phyloP scores from a whole-genome alignment of 192 early-diverging fungal genomes.

The Coemansia sp. region DNA sequence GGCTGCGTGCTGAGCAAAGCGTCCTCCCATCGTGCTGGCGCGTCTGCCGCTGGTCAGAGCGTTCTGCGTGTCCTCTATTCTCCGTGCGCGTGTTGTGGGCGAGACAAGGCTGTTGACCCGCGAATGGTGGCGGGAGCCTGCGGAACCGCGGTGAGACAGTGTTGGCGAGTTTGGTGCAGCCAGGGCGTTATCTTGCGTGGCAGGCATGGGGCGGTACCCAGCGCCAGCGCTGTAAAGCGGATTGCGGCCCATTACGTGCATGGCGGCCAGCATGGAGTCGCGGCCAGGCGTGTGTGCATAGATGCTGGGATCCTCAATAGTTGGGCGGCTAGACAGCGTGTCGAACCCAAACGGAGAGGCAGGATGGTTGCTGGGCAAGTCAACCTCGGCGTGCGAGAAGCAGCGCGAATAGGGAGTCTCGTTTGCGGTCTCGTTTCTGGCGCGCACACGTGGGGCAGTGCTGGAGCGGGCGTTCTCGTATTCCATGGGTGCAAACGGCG shows the following conservation, averaged over 20 bases:
- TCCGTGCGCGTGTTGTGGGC: constrained; percentile 36
- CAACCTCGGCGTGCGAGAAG: constrained; percentile 43
- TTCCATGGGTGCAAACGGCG: constrained; percentile 1
- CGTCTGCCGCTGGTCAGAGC: constrained; percentile 33
- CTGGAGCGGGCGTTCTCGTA: neutral
- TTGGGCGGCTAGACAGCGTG: constrained; percentile 32
- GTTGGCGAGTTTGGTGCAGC: constrained; percentile 32
- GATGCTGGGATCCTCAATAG: constrained; percentile 38
- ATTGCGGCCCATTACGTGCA: constrained; percentile 24
- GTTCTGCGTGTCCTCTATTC: constrained; percentile 41
- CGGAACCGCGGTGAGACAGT: constrained; percentile 6
- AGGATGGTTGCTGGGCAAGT: constrained; percentile 28
- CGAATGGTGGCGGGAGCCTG: constrained; percentile 15
- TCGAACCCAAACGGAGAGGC: constrained; percentile 32
- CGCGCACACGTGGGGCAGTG: constrained; percentile 3
- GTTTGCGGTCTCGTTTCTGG: constrained; percentile 1
- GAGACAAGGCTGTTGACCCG: constrained; percentile 44
- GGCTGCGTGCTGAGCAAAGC: neutral
- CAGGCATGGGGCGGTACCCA: constrained; percentile 14
- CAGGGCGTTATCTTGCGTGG: neutral
- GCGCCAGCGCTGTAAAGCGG: constrained; percentile 3
- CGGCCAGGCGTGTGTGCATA: constrained; percentile 45
- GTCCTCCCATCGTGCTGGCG: constrained; percentile 2
- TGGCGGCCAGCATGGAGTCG: constrained; percentile 21
- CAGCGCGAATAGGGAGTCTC: constrained; percentile 13